Base-by-base conservation (phyloP, 768 basidiomycete species). In the Solioccasus polychromus region DNA sequence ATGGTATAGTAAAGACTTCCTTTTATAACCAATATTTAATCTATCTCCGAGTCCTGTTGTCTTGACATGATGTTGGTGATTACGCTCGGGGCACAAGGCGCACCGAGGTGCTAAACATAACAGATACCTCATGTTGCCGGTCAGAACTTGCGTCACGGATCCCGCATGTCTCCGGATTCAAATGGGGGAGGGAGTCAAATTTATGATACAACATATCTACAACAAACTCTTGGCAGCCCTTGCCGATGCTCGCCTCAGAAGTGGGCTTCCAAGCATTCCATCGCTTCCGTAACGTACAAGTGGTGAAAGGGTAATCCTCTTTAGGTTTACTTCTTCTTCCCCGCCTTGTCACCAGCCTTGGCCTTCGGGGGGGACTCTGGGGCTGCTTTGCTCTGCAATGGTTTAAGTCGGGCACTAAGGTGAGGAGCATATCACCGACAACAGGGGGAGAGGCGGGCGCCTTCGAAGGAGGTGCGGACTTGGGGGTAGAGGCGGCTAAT, bases 311-410 rank as follows among this genome's bases (percentile, higher is more conserved):
- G 22, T 26, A 23, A 32, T 25, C 25, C 25, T 11, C 8, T n/a
- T 4, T 8, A 44, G 18, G 34, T 48, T 53, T 52, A 64, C 52
- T 64, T 64, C 57, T 65, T 65, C 63, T 67, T 65, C 9, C 50
- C 31, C 2, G 23, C 52, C 51, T 66, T 65, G 25, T 36, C 53
- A 12, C 54, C 48, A n/a, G 50, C 37, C 41, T 66, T 63, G 37
- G 39, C 22, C 24, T 67, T 65, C 18, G 59, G 61, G 41, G 58
- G 53, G 15, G 65, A 58, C 49, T 67, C 65, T 3, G 56, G 49
- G 1, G 54, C 34, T 3, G 38, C 47, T 25, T 65, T 67, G 35
- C 45, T 48, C 65, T 65, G 36, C 3, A 39, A 31, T 29, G 5
- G 12, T 28, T 18, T 44, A 15, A 40, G 37, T 50, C 48, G 25